Evolutionary conservation across 1,139 yeast species (phyloP), one percentile per base, ranked within the genome.

Genomic region (Yamadazyma epiphylla): DNA sequence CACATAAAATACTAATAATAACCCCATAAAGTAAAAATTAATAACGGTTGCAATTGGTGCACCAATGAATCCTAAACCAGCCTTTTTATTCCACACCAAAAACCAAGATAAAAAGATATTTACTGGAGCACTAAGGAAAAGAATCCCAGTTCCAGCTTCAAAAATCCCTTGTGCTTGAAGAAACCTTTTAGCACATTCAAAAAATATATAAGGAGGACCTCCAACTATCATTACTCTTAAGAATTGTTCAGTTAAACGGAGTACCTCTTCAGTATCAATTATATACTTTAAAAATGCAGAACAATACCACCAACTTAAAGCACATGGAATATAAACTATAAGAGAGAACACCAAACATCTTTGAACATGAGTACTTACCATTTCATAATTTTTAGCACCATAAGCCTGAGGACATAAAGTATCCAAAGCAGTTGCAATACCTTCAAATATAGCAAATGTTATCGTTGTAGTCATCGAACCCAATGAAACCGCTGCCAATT

Each of bases 141-240:
- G 58, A 5, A 87, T 82, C 19, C 84, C 79, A 2, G 95, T 83
- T 4, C 94, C 85, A 0, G 96, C 96, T 46, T 85, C 94, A 62
- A 86, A 88, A 15, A 87, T 84, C 5, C 95, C 95, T 55, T 89
- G 96, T 0, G 95, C 89, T 58, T 88, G 96, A 36, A 89, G 58
- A 48, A 77, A 88, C 39, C 95, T 70, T 52, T 88, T 88, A 17
- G 84, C 74, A 42, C 80, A 77, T 53, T 89, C 96, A 55, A 88
- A 88, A 25, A 84, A 57, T 17, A 87, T 82, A 54, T 84, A 87
- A 0, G 86, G 89, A 0, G 96, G 96, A 1, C 86, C 88, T 5
- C 95, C 96, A 9, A 77, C 45, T 4, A 81, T 70, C 48, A 85
- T 60, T 4, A 82, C 64, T 34, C 85, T 65, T 37, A 89, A 62